These are phyloP conservation scores for Panaeolus cyanescens DNA, from an alignment of 768 basidiomycete species.

Conservation along the genomic window DNA sequence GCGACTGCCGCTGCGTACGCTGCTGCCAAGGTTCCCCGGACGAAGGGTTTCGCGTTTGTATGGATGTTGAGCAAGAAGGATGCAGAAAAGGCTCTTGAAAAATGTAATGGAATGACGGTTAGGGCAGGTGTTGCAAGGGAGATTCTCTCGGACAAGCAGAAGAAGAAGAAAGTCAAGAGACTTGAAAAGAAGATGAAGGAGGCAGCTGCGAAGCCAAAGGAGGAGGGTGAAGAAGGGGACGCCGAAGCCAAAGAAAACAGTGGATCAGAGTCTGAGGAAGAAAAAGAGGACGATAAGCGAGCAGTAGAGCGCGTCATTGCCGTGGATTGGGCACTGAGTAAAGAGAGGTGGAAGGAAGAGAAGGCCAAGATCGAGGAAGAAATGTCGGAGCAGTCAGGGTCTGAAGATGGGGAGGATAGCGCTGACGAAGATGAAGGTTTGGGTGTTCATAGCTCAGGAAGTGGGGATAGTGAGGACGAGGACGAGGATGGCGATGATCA, in stretches of 20 bases:
- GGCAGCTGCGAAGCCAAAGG: conserved; percentile 37
- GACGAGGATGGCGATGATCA: conserved; percentile 39
- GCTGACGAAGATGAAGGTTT: conserved; percentile 34
- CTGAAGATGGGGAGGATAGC: conserved; percentile 21
- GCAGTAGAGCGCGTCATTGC: conserved; percentile 70
- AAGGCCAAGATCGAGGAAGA: conserved; percentile 52
- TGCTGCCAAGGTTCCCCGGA: conserved; percentile 29
- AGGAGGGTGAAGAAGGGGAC: conserved; percentile 30
- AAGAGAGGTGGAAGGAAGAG: conserved; percentile 88
- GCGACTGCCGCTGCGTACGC: conserved; percentile 15
- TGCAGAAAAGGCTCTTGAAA: conserved; percentile 80
- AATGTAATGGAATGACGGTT: conserved; percentile 75
- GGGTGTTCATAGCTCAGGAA: conserved; percentile 38
- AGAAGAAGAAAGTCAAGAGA: conserved; percentile 62
- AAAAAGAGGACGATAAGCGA: conserved; percentile 32
- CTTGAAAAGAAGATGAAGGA: conserved; percentile 51
- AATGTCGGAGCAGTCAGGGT: conserved; percentile 25
- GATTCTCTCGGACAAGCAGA: conserved; percentile 64
- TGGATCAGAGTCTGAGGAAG: conserved; percentile 24
- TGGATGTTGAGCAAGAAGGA: conserved; percentile 89
- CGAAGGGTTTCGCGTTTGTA: conserved; percentile 91
- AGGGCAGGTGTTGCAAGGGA: conserved; percentile 61
- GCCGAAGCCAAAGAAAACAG: conserved; percentile 37
- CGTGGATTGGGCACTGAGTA: conserved; percentile 96
- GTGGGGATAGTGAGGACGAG: conserved; percentile 37